Evolutionary conservation across 768 basidiomycete genomes (phyloP).

Genomic region (Gloeophyllum trabeum): DNA sequence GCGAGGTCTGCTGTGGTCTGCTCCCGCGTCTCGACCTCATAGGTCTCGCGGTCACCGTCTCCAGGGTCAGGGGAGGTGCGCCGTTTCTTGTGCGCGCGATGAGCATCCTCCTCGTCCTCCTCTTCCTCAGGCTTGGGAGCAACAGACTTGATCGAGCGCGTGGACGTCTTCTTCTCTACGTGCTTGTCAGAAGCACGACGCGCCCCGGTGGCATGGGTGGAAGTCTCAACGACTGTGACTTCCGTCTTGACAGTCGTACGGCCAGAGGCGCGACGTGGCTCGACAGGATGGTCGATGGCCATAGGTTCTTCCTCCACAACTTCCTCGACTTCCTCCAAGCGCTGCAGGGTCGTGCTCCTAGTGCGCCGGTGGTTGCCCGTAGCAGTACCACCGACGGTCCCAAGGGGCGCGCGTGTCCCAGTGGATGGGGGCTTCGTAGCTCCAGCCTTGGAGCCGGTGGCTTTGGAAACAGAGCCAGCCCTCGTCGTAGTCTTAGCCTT

Average conservation of each 20-base stretch:
- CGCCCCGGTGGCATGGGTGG: too few species aligned
- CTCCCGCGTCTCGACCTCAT: slow-evolving; percentile 31
- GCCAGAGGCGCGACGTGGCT: slow-evolving; percentile 14
- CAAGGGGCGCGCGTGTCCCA: slow-evolving; percentile 13
- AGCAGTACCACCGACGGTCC: slow-evolving; percentile 8
- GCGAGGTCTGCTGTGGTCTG: too few species aligned
- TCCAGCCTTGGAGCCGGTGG: slow-evolving; percentile 11
- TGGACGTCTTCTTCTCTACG: not conserved
- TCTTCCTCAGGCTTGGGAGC: slow-evolving; percentile 26
- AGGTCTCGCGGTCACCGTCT: slow-evolving; percentile 24
- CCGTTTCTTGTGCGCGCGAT: slow-evolving; percentile 61
- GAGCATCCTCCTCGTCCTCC: slow-evolving; percentile 45
- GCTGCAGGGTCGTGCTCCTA: slow-evolving; percentile 16
- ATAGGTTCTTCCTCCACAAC: slow-evolving; percentile 37
- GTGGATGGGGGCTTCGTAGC: slow-evolving; percentile 10
- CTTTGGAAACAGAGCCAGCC: slow-evolving; percentile 5
- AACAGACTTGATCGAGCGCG: slow-evolving; percentile 9
- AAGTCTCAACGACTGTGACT: slow-evolving; percentile 1
- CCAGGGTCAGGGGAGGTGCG: slow-evolving; percentile 60
- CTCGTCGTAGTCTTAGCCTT: slow-evolving; percentile 29
- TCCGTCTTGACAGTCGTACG: not conserved
- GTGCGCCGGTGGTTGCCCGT: slow-evolving; percentile 24
- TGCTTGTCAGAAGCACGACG: not conserved
- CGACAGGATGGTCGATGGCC: slow-evolving; percentile 22
- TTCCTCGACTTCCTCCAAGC: slow-evolving; percentile 22